Evolutionary conservation across 2,329 filamentous ascomycete genomes (phyloP).

Genomic region (Calonectria hawksworthii): DNA sequence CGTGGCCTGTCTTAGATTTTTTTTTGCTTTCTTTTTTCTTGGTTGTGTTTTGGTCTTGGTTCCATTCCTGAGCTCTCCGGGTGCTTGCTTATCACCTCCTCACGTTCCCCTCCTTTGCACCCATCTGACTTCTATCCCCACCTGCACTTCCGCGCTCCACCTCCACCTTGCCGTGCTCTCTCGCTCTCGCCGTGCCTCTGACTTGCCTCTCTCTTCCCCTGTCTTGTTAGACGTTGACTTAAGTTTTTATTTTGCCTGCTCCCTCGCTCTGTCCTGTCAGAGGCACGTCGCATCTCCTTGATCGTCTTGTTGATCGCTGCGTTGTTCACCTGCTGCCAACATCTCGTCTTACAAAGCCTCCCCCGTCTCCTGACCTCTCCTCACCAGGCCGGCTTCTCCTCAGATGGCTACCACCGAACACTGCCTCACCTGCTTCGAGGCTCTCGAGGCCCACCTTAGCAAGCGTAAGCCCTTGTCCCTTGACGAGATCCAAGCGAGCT

Average conservation of each 20-base stretch:
- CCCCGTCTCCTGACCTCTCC: constrained; percentile 17
- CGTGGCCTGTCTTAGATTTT: neutral
- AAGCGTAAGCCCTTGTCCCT: constrained; percentile 77
- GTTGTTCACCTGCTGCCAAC: constrained; percentile 11
- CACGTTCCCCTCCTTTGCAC: constrained; percentile 25
- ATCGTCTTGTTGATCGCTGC: neutral
- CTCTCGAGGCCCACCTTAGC: constrained; percentile 81
- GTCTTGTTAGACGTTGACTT: neutral
- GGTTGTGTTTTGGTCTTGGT: neutral
- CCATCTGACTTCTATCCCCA: constrained; percentile 15
- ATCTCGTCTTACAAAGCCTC: constrained; percentile 10
- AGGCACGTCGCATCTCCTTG: constrained; percentile 14
- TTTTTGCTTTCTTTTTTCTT: neutral
- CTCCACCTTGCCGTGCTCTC: constrained; percentile 14
- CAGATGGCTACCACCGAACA: constrained; percentile 87
- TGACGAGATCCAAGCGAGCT: constrained; percentile 78
- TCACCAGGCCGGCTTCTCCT: constrained; percentile 23
- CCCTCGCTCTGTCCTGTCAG: neutral
- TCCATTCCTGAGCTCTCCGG: constrained; percentile 4
- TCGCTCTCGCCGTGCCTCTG: constrained; percentile 23
- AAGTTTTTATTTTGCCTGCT: neutral
- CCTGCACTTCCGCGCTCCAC: constrained; percentile 15
- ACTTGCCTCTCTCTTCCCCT: constrained; percentile 7
- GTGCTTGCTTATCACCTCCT: constrained; percentile 32
- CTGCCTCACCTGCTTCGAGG: constrained; percentile 95